Base-by-base conservation (phyloP, 176 grass and related monocot species). In the Ensete ventricosum region DNA sequence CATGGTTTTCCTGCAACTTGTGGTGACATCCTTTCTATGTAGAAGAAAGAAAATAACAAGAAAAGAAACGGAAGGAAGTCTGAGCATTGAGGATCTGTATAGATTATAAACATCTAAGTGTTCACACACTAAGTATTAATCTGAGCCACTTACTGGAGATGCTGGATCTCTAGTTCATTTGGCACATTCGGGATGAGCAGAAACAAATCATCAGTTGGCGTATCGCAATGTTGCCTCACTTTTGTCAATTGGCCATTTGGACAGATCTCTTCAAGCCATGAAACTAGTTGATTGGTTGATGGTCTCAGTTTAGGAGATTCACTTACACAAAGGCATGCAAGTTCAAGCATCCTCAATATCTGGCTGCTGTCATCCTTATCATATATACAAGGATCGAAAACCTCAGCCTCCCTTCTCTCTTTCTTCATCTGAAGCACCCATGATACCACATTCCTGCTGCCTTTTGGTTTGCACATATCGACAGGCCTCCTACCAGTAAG, bases 401-500 rank as follows among this genome's bases (percentile, higher is more conserved):
- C 86, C 75, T 94, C 95, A 10, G 78, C 78, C 72, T 85, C 88
- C 79, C 83, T 83, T 53, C 81, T 86, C 52, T 89, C 90, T 16
- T 82, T 81, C 78, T 80, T 91, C 94, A 93, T 93, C 79, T 88
- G 83, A 83, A 91, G 82, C 55, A 93, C 90, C 94, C 94, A 98
- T 0, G 95, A 91, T 48, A 98, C 90, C 0, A 98, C 95, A 53
- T 98, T 88, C 49, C 95, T 81, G 79, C 82, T 93, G 50, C 86
- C 84, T 76, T 91, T 98, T 14, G 90, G 95, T 54, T 67, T 86
- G 84, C 95, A 98, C 90, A 94, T 93, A 82, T 98, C 95, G 3
- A 94, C 84, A 23, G 95, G 90, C 76, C 90, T 87, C 29, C 90
- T 74, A 7, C 95, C 82, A 1, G 95, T 93, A 53, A 94, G 85